These are phyloP conservation scores for Monosporascus ibericus DNA, from an alignment of 2,329 filamentous ascomycete genomes.

Conservation along the genomic window DNA sequence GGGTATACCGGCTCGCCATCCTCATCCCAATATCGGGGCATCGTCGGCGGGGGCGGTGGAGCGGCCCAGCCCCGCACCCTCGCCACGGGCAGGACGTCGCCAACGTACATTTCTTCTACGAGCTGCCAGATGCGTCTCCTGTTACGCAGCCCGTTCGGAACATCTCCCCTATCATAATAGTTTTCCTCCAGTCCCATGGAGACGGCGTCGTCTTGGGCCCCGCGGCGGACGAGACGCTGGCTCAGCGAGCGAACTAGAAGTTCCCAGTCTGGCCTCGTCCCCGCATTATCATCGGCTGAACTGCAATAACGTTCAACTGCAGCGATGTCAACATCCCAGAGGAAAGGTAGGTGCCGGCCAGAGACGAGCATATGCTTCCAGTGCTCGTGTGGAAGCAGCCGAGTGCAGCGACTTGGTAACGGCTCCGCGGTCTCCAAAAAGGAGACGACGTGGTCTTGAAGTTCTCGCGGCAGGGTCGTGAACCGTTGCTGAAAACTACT, in stretches of 20 bases:
- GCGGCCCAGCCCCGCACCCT: background rate
- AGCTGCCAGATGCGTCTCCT: conserved; percentile 16
- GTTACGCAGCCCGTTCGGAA: conserved; percentile 12
- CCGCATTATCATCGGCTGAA: background rate
- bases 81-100: conserved; percentile 10
- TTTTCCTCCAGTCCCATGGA: background rate
- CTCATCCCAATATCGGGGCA: conserved; percentile 16
- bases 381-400: conserved; percentile 8
- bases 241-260: conserved; percentile 13
- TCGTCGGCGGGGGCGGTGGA: background rate
- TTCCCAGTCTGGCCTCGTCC: conserved; percentile 13
- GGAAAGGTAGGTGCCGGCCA: conserved; percentile 10
- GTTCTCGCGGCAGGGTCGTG: conserved; percentile 6
- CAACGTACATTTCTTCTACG: conserved; percentile 15
- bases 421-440: conserved; percentile 1
- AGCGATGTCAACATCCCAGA: conserved; percentile 8
- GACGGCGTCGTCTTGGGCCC: conserved; percentile 3
- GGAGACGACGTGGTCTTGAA: conserved; percentile 4
- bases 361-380: conserved; percentile 14
- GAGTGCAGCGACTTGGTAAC: conserved; percentile 9
- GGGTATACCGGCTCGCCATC: conserved; percentile 8
- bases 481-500: conserved; percentile 7
- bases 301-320: conserved; percentile 3
- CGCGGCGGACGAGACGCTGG: conserved; percentile 5
- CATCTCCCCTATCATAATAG: too few relatives aligned